Conservation (phyloP, 352 stramenopile genomes). For the Globisporangium emineosum region DNA sequence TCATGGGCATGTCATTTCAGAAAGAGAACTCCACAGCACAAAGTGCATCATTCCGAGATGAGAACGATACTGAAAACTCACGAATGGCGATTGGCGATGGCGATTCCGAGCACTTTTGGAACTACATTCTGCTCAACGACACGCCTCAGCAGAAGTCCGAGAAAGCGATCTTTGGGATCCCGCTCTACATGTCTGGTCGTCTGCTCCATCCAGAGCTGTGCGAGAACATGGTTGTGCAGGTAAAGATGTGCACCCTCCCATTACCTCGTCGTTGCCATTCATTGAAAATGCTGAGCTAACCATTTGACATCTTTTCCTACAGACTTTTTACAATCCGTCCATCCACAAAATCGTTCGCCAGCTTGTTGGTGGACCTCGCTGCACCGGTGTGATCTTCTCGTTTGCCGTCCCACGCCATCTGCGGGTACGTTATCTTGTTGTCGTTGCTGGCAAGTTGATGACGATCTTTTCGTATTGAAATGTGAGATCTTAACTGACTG, state of each 20-base stretch:
- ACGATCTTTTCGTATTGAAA: background rate
- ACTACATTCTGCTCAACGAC: slow-evolving; percentile 64
- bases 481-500: background rate
- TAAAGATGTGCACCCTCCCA: slow-evolving; percentile 10
- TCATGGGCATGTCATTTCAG: slow-evolving; percentile 77
- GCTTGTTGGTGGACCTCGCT: slow-evolving; percentile 68
- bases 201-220: slow-evolving; percentile 80
- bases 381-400: slow-evolving; percentile 70
- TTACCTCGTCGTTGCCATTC: background rate
- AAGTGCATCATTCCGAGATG: background rate
- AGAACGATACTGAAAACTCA: background rate
- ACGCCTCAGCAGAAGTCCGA: slow-evolving; percentile 56
- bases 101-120: slow-evolving; percentile 52
- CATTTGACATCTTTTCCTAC: background rate
- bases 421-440: slow-evolving; percentile 27
- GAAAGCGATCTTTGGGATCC: slow-evolving; percentile 75
- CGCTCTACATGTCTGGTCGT: slow-evolving; percentile 81
- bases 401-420: slow-evolving; percentile 45
- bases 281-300: background rate
- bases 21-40: slow-evolving; percentile 25
- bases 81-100: slow-evolving; percentile 1
- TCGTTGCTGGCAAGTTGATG: background rate
- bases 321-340: slow-evolving; percentile 83
- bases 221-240: slow-evolving; percentile 84
- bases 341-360: slow-evolving; percentile 86